phyloP scores from a whole-genome alignment of 225 moss, liverwort and hornwort species.

The Bryum argenteum region DNA sequence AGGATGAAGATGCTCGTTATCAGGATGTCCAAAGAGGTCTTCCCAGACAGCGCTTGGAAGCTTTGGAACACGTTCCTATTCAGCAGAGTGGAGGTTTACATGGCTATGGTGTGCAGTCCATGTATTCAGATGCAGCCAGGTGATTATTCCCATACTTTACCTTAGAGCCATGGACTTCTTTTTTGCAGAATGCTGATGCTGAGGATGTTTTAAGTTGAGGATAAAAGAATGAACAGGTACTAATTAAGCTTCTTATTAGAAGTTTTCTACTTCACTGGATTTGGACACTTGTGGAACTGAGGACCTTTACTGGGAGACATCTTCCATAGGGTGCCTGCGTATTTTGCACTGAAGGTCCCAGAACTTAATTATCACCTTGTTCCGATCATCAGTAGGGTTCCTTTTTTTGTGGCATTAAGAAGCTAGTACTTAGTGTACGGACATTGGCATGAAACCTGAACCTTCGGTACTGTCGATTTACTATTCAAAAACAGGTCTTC shows the following conservation, averaged over 20 bases:
- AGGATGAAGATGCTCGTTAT: conserved; percentile 61
- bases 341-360: not conserved
- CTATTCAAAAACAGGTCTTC: conserved; percentile 39
- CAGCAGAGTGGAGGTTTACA: conserved; percentile 48
- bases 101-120: conserved; percentile 45
- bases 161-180: conserved; percentile 10
- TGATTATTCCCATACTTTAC: conserved; percentile 25
- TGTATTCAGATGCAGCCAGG: conserved; percentile 60
- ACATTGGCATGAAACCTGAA: conserved; percentile 27
- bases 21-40: conserved; percentile 52
- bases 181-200: conserved; percentile 20
- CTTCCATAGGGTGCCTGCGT: not conserved
- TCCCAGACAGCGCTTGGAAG: conserved; percentile 61
- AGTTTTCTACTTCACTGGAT: not conserved
- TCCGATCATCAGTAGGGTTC: conserved; percentile 16
- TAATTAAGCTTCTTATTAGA: conserved; percentile 12
- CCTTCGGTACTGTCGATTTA: conserved; percentile 24
- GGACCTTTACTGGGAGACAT: not conserved
- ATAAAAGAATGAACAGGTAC: not conserved
- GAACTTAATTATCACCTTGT: not conserved
- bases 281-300: not conserved
- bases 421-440: not conserved
- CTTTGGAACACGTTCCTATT: conserved; percentile 49
- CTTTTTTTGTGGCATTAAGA: not conserved
- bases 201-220: conserved; percentile 4